A percentile compares a stretch with the other conserved stretches of the same genome.
These are phyloP conservation scores for Leishmania guyanensis DNA, from an alignment of 208 protist genomes.

Conservation along the genomic window DNA sequence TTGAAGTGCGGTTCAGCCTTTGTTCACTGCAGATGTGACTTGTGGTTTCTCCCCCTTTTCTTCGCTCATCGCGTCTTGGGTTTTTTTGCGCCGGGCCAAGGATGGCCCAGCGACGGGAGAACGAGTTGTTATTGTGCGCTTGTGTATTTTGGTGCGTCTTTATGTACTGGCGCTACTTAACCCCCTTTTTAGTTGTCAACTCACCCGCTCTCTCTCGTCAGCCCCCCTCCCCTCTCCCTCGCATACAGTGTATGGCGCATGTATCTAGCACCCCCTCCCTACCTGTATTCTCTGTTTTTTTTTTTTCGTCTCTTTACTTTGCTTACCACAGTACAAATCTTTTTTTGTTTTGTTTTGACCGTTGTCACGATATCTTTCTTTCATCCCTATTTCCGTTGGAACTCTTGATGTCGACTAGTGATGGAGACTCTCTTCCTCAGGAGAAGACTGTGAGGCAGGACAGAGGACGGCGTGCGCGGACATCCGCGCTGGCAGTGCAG, in stretches of 20 bases:
- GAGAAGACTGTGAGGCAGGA: neutral
- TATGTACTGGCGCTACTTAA: neutral
- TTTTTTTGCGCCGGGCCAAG: neutral
- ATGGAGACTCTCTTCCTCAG: neutral
- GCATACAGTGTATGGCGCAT: neutral
- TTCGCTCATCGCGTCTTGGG: neutral
- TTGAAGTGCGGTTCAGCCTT: neutral
- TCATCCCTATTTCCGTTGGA: neutral
- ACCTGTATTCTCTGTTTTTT: neutral
- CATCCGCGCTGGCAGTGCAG: neutral
- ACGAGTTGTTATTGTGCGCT: no score
- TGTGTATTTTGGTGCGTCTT: neutral
- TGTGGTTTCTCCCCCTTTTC: neutral
- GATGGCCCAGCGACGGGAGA: neutral
- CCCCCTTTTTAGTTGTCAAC: neutral
- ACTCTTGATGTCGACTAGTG: neutral
- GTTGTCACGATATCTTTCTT: neutral
- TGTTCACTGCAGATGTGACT: neutral
- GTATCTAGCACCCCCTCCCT: neutral
- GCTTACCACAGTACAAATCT: no score
- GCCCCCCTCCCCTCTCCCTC: neutral
- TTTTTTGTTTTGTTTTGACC: neutral
- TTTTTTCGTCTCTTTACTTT: neutral
- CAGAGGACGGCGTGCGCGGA: neutral
- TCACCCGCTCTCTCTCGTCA: neutral